Evolutionary conservation across 1,284 basidiomycete genomes (phyloP).

Genomic region (Cutaneotrichosporon cutaneum): DNA sequence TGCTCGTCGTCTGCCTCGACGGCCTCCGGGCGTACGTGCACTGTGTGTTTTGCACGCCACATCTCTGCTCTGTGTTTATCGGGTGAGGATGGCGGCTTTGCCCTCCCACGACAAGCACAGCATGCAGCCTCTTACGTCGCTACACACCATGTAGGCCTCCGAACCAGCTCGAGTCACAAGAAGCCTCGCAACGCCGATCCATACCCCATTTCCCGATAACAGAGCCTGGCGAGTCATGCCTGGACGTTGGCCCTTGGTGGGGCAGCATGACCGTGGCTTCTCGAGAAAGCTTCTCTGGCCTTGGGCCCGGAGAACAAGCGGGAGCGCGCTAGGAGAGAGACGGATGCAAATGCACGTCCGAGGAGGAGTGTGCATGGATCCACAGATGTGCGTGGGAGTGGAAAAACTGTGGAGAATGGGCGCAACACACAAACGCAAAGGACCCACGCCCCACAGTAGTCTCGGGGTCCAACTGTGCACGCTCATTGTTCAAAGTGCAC

Average conservation of each 20-base stretch:
- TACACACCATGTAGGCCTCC: not conserved
- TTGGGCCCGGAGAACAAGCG: not conserved
- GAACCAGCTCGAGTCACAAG: not conserved
- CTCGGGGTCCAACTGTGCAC: not conserved
- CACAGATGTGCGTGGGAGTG: not conserved
- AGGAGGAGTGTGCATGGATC: not conserved
- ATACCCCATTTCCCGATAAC: not conserved
- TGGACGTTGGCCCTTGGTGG: not conserved
- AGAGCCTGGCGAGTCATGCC: not conserved
- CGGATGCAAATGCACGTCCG: not conserved
- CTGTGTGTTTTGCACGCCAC: not conserved
- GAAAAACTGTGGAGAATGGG: not conserved
- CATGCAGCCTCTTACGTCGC: not conserved
- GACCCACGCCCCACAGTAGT: not conserved
- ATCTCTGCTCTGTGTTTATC: not conserved
- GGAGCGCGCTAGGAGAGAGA: not conserved
- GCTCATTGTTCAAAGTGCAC: not conserved
- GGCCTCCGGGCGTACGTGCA: not conserved
- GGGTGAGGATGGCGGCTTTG: not conserved
- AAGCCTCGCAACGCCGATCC: not conserved
- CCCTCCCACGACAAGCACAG: constrained; percentile 4
- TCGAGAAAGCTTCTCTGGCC: not conserved
- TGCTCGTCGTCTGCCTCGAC: not conserved
- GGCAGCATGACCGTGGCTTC: not conserved
- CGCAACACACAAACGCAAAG: not conserved